These are phyloP conservation scores for Scutellaria galericulata DNA, from an alignment of 257 asterid species.

Conservation along the genomic window DNA sequence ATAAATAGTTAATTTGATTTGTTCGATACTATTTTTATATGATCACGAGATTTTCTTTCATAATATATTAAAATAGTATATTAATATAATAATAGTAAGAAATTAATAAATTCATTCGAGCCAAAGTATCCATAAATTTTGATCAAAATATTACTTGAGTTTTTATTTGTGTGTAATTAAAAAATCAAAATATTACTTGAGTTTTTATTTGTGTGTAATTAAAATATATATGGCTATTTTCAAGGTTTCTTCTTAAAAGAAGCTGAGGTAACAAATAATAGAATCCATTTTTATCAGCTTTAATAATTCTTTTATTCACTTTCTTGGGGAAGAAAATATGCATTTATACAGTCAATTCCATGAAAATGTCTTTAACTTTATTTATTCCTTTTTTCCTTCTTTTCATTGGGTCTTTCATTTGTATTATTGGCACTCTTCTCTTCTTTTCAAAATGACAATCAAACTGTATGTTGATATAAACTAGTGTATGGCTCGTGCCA, in stretches of 20 bases:
- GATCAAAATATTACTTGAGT: too few species aligned
- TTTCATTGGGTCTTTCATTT: conserved; percentile 15
- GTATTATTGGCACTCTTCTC: conserved; percentile 28
- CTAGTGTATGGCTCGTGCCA: too few species aligned
- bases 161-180: background rate
- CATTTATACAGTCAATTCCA: conserved; percentile 21
- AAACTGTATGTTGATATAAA: background rate
- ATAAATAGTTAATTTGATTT: too few species aligned
- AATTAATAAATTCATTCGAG: too few species aligned
- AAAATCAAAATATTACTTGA: background rate
- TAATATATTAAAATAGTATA: too few species aligned
- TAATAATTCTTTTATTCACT: conserved; percentile 3
- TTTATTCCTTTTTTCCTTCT: conserved; percentile 20
- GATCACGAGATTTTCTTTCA: too few species aligned
- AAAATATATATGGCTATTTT: background rate
- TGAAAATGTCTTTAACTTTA: conserved; percentile 42
- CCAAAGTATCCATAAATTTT: too few species aligned
- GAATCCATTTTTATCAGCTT: conserved; percentile 24
- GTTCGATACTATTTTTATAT: too few species aligned
- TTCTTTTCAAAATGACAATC: background rate
- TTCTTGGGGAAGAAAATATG: conserved; percentile 21
- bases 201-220: background rate
- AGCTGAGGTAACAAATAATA: conserved; percentile 26
- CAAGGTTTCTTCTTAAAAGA: background rate
- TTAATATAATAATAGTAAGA: too few species aligned